phyloP scores from a whole-genome alignment of 2,329 filamentous ascomycete species.

The Leptographium lundbergii region DNA sequence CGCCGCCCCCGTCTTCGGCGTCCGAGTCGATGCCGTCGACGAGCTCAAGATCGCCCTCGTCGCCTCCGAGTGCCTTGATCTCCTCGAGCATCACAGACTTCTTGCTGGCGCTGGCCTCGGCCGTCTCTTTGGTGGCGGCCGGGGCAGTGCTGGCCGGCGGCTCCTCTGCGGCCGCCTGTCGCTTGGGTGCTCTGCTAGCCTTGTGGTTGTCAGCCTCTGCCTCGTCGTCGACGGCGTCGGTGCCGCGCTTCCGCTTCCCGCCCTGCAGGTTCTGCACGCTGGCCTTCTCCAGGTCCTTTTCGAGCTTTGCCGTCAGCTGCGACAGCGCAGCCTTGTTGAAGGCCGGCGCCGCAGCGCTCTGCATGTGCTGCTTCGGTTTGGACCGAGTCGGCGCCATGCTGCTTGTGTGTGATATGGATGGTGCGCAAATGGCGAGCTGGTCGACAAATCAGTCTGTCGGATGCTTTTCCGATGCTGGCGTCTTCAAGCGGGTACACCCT shows the following conservation, averaged over 20 bases:
- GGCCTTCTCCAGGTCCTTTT: constrained; percentile 32
- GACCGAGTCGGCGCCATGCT: constrained; percentile 4
- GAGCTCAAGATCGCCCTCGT: constrained; percentile 50
- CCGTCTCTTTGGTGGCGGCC: neutral
- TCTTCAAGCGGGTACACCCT: neutral
- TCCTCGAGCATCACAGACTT: constrained; percentile 38
- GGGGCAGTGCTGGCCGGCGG: constrained; percentile 15
- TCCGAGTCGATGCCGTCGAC: constrained; percentile 42
- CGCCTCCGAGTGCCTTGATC: constrained; percentile 51
- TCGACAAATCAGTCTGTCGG: neutral
- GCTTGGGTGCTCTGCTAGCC: neutral
- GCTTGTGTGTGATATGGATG: too few species aligned
- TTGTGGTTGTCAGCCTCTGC: neutral
- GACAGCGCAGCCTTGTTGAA: constrained; percentile 40
- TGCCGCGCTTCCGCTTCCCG: constrained; percentile 11
- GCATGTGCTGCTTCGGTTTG: constrained; percentile 24
- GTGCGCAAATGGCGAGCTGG: neutral
- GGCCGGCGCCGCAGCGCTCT: constrained; percentile 13
- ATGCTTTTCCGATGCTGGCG: neutral
- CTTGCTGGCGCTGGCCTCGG: constrained; percentile 12
- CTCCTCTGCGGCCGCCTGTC: constrained; percentile 8
- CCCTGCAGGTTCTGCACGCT: constrained; percentile 18
- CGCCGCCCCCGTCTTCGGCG: constrained; percentile 27
- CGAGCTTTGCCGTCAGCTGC: constrained; percentile 43
- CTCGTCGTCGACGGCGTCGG: constrained; percentile 2